These are phyloP conservation scores for Solanum sejunctum DNA, from an alignment of 257 asterid genomes.

Conservation along the genomic window DNA sequence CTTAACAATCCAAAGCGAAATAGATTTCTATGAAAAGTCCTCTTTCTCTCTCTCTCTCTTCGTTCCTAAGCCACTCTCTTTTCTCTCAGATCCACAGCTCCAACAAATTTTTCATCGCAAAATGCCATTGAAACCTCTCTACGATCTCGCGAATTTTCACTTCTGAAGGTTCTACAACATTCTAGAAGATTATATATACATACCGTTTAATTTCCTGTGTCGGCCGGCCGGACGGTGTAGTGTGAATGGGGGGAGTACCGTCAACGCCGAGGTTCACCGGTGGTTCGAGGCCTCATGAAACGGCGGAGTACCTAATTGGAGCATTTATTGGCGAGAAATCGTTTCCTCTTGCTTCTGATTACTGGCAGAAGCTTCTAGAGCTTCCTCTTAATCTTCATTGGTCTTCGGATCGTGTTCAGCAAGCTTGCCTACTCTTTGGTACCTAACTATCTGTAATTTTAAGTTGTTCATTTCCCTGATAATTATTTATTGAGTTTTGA, in stretches of 20 bases:
- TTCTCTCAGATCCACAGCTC: slow-evolving; percentile 5
- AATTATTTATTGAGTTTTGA: neutral
- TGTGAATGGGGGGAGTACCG: slow-evolving; percentile 76
- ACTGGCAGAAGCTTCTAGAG: slow-evolving; percentile 96
- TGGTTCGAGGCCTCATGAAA: slow-evolving; percentile 55
- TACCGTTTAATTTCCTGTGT: neutral
- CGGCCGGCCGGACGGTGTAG: neutral
- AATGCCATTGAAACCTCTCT: neutral
- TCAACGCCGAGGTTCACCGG: slow-evolving; percentile 68
- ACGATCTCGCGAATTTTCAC: neutral
- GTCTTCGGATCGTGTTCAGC: slow-evolving; percentile 59
- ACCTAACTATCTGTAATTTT: slow-evolving; percentile 10
- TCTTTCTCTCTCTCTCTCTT: slow-evolving; percentile 1
- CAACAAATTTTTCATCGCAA: neutral
- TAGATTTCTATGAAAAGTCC: neutral
- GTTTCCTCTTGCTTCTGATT: slow-evolving; percentile 68
- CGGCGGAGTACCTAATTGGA: slow-evolving; percentile 74
- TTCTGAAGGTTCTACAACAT: neutral
- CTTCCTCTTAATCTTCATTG: slow-evolving; percentile 78
- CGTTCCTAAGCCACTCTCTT: neutral
- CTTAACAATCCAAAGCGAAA: neutral
- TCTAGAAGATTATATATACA: neutral
- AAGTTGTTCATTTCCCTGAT: neutral
- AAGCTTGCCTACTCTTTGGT: slow-evolving; percentile 81
- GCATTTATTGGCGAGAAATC: slow-evolving; percentile 70